Conservation (phyloP, 768 basidiomycete species). For the Lepiota brunneoincarnata region DNA sequence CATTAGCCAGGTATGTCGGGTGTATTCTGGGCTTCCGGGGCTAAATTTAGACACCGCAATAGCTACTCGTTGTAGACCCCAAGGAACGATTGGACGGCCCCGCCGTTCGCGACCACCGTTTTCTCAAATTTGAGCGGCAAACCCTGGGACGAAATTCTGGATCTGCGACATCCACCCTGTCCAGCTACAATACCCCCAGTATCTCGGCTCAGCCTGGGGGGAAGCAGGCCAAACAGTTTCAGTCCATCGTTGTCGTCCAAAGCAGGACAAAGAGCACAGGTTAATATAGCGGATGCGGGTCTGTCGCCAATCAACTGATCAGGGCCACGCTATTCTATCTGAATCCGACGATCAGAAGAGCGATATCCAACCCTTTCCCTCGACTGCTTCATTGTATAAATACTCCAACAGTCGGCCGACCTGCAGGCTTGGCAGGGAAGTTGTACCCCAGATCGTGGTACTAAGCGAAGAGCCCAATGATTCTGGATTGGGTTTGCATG, state of each 20-base stretch:
- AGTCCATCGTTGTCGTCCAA: no score
- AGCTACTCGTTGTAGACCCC: constrained; percentile 27
- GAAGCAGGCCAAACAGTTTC: no score
- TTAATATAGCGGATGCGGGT: constrained; percentile 6
- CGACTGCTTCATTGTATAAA: constrained; percentile 12
- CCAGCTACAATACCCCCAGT: constrained; percentile 15
- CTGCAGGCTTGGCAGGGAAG: not conserved
- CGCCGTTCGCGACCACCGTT: constrained; percentile 23
- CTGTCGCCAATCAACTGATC: not conserved
- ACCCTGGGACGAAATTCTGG: constrained; percentile 31
- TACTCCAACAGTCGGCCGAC: not conserved
- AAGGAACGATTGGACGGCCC: constrained; percentile 24
- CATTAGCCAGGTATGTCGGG: constrained; percentile 20
- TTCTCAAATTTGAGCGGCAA: constrained; percentile 23
- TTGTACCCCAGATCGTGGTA: no score
- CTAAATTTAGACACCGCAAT: not conserved
- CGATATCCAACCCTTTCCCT: constrained; percentile 14
- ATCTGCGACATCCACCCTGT: constrained; percentile 27
- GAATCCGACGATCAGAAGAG: constrained; percentile 4
- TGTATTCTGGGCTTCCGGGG: not conserved
- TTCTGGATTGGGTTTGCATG: constrained; percentile 16
- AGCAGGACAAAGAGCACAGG: constrained; percentile 1
- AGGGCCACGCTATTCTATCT: not conserved
- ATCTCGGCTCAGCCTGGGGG: no score
- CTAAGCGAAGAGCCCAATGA: constrained; percentile 11